Percentiles rank a stretch among this genome's conserved stretches.
Evolutionary conservation across 1,284 basidiomycete genomes (phyloP).

Genomic region (Pseudozyma hubeiensis): DNA sequence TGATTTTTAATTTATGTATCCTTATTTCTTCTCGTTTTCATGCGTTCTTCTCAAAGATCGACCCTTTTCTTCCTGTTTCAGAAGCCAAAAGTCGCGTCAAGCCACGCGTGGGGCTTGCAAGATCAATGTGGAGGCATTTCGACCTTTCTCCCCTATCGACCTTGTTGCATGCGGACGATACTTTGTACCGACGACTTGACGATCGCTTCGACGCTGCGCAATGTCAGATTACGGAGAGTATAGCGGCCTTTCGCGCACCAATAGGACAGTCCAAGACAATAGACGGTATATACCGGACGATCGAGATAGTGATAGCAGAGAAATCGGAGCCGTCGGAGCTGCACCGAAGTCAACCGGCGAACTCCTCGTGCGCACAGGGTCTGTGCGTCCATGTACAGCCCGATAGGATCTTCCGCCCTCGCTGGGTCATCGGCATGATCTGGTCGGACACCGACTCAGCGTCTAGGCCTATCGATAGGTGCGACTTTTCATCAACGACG

Average conservation of each 20-base stretch:
- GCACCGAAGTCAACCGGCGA: not conserved
- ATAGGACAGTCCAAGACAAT: too few species aligned
- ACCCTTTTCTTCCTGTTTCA: constrained; percentile 1
- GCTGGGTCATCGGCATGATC: constrained; percentile 2
- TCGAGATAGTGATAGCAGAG: not conserved
- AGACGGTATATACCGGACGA: too few species aligned
- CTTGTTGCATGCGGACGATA: too few species aligned
- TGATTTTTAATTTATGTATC: constrained; percentile 5
- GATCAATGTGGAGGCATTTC: constrained; percentile 31
- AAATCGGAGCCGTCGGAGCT: not conserved
- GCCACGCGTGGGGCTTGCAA: constrained; percentile 19
- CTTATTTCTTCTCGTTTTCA: not conserved
- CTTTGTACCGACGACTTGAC: too few species aligned
- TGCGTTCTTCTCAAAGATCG: constrained; percentile 16
- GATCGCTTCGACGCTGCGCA: too few species aligned
- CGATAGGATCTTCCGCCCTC: not conserved
- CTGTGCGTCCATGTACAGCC: constrained; percentile 8
- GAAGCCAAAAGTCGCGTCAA: constrained; percentile 17
- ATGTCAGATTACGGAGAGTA: too few species aligned
- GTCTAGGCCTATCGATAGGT: too few species aligned
- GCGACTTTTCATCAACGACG: not conserved
- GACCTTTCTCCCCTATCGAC: not conserved
- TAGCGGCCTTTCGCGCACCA: too few species aligned
- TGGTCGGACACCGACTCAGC: not conserved
- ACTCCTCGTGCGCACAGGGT: constrained; percentile 2